These are phyloP conservation scores for Sisymbrium irio DNA, from an alignment of 345 rosid genomes.

Conservation along the genomic window DNA sequence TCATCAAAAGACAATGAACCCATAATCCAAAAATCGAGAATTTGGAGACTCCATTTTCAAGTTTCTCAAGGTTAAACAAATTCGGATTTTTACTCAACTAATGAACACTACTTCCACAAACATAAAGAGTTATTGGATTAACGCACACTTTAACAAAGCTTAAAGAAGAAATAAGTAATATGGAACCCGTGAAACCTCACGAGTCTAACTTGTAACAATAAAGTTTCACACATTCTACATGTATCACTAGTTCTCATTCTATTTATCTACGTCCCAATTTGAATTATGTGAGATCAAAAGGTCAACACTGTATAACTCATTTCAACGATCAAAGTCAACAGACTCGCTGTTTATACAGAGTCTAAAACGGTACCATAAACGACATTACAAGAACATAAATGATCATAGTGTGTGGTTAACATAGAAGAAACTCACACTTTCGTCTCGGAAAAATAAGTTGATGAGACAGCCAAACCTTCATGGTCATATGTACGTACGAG, in stretches of 20 bases:
- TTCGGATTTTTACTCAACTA: too few species aligned
- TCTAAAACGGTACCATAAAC: background rate
- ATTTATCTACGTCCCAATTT: too few species aligned
- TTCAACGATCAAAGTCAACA: background rate
- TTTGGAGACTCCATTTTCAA: too few species aligned
- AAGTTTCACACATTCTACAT: too few species aligned
- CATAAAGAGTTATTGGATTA: background rate
- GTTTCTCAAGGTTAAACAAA: too few species aligned
- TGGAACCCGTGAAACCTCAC: background rate
- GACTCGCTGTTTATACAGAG: background rate
- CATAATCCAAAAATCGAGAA: too few species aligned
- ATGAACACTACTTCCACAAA: background rate
- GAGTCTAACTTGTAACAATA: too few species aligned
- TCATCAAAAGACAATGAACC: too few species aligned
- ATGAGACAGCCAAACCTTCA: conserved; percentile 84
- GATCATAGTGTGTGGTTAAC: background rate
- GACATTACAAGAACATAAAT: background rate
- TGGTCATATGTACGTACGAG: conserved; percentile 76
- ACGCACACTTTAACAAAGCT: too few species aligned
- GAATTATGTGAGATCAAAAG: background rate
- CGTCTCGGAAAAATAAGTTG: conserved; percentile 68
- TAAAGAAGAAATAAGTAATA: background rate
- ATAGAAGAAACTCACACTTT: conserved; percentile 42
- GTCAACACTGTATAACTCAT: background rate
- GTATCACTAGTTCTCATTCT: too few species aligned